Percentiles rank a stretch among this genome's conserved stretches.
These are phyloP conservation scores for Austroboletus eburneus DNA, from an alignment of 768 basidiomycete species.

Conservation along the genomic window DNA sequence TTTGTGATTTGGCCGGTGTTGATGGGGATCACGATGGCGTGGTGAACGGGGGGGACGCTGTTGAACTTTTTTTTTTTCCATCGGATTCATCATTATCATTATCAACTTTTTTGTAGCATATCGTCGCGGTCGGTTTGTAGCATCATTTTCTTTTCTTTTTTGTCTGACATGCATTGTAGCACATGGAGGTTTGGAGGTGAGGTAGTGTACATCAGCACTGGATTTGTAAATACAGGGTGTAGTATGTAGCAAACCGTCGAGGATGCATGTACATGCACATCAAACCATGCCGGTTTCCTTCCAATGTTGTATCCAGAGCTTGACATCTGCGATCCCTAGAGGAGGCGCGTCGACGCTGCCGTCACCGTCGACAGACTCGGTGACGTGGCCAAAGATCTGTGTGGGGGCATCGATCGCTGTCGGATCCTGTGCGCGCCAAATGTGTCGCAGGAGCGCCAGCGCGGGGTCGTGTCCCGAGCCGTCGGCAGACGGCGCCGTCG, in stretches of 20 bases:
- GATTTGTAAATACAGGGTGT: too few relatives aligned
- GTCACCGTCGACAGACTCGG: conserved; percentile 8
- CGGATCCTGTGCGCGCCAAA: background rate
- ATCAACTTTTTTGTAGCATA: background rate
- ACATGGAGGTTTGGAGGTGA: too few relatives aligned
- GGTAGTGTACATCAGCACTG: too few relatives aligned
- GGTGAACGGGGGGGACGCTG: conserved; percentile 27
- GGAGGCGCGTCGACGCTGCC: background rate
- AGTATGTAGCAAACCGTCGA: too few relatives aligned
- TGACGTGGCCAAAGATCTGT: conserved; percentile 2
- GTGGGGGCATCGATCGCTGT: background rate
- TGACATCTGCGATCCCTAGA: conserved; percentile 6
- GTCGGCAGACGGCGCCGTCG: background rate
- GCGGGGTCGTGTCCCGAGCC: conserved; percentile 8
- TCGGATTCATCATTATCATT: background rate
- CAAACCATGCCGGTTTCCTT: conserved; percentile 4
- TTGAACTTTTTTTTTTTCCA: background rate
- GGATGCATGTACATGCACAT: background rate
- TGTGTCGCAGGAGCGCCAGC: conserved; percentile 1
- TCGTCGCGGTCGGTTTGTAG: background rate
- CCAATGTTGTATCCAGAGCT: conserved; percentile 10
- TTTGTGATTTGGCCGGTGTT: conserved; percentile 55
- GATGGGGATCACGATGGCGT: conserved; percentile 52
- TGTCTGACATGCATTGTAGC: too few relatives aligned
- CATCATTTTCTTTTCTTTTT: too few relatives aligned